Evolutionary conservation across 163 green algal species (phyloP), one percentile per base, ranked within the genome.

Genomic region (Chlorella variabilis): DNA sequence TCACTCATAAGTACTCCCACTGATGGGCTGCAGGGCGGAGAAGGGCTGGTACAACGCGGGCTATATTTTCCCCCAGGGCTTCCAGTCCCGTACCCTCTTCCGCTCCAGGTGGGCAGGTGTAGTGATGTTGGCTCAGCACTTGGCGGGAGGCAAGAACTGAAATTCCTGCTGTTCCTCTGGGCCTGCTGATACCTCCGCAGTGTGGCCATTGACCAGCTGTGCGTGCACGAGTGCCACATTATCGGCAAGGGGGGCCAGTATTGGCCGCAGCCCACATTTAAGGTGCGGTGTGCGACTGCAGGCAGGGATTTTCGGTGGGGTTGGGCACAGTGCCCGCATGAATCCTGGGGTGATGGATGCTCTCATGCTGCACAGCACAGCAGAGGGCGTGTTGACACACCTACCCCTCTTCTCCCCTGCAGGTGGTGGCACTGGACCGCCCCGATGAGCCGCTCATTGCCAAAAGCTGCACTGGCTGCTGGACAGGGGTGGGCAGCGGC

Each of bases 51-150:
- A 88, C 83, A 95, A 94, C 82, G 80, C 91, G 49, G 95, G 95
- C 65, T 98, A 98, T 88, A 98, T 98, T 84, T 98, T 98, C 82
- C 93, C 95, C 9, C 88, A 92, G 2, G 94, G 95, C 74, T 98
- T 97, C 87, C 86, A 89, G 41, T 90, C 86, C 0, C 87, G 92
- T 62, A 94, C 92, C 7, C 76, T 90, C 45, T 98, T 98, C 91
- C 85, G 95, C 42, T 94, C 85, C 77, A 87, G 78, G 48, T 82
- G 74, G 11, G 67, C 9, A 38, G n/a, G 20, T 33, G 54, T n/a
- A 15, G 23, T n/a, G 54, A 63, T 9, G 18, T 6, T 63, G 54
- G 20, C 8, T 63, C 6, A 29, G 58, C 2, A 31, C 4, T 66
- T 38, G 27, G n/a, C 13, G 15, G 25, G 23, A 66, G 3, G n/a